Evolutionary conservation across 2,329 filamentous ascomycete genomes (phyloP), one percentile per base, ranked within the genome.

Genomic region (Diaporthe vaccinii): DNA sequence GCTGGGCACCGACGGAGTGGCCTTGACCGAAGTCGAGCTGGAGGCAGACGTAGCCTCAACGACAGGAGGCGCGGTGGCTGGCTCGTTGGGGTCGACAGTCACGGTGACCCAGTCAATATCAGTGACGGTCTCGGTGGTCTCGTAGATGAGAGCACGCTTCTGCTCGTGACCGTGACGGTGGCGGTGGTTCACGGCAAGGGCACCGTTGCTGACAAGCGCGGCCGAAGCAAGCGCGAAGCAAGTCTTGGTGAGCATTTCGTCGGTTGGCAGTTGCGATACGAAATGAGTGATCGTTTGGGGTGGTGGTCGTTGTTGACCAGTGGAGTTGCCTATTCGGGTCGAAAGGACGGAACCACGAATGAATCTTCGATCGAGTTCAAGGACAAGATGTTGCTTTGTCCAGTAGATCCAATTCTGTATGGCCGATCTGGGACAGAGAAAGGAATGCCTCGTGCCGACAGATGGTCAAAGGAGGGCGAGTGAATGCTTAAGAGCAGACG

Each of bases 221-320:
- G 85, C 82, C 72, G 85, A 86, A 72, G 85, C 84, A 74, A 89
- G 79, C 74, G 84, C 80, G 75, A 87, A 75, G 79, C 86, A 78
- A 70, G 79, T 82, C 78, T 86, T 87, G 80, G 83, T 79, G 77
- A 84, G 82, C 87, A 89, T 89, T 25, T 76, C 85, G 81, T 76
- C 25, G 69, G 46, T 75, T 76, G n/a, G 22, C 41, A n/a, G 41
- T 61, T 51, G 22, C 31, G 59, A 53, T 51, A 72, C 15, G 34
- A 31, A 53, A 34, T 34, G 41, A 65, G 49, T 62, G 28, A 6
- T 68, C 17, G 25, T 8, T 51, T 62, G 59, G 9, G 28, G 41
- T 25, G 44, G 20, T 46, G 39, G 22, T 73, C 22, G 46, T 25
- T n/a, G 25, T 55, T 55, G 53, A 39, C 36, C 62, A 28, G 57